Percentiles rank a stretch among this genome's conserved stretches.
Conservation (phyloP, 2,329 filamentous ascomycete species). For the Monascus ruber region DNA sequence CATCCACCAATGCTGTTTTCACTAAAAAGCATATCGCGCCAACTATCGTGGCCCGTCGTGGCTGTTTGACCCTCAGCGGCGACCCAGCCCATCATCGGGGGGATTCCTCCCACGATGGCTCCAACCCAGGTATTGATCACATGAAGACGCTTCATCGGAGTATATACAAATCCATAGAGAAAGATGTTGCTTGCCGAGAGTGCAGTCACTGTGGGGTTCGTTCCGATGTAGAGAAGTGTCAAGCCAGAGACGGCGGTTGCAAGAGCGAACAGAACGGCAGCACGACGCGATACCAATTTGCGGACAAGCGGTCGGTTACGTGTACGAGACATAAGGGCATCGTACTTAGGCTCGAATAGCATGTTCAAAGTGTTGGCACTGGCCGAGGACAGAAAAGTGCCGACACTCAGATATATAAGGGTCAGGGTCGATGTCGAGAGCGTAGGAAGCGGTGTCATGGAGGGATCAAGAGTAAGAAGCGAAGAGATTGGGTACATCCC, state of each 20-base stretch:
- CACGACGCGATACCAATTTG: constrained; percentile 58
- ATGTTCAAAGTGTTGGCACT: constrained; percentile 94
- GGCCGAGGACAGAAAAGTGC: constrained; percentile 79
- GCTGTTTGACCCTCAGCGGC: constrained; percentile 84
- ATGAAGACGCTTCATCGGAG: constrained; percentile 77
- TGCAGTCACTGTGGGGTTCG: constrained; percentile 85
- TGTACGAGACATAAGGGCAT: constrained; percentile 89
- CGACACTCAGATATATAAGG: constrained; percentile 78
- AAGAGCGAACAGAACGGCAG: constrained; percentile 69
- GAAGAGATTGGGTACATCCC: constrained; percentile 86
- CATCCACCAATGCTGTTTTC: constrained; percentile 65
- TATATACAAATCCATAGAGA: constrained; percentile 86
- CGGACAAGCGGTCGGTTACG: constrained; percentile 81
- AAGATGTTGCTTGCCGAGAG: constrained; percentile 76
- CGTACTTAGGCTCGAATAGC: constrained; percentile 84
- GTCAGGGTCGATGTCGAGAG: constrained; percentile 69
- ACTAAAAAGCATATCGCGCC: constrained; percentile 67
- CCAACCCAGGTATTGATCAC: constrained; percentile 92
- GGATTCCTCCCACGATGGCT: constrained; percentile 83
- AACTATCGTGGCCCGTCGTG: constrained; percentile 57
- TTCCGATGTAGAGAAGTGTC: constrained; percentile 69
- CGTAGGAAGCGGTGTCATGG: constrained; percentile 44
- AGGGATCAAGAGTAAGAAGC: constrained; percentile 73
- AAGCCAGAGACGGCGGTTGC: constrained; percentile 58
- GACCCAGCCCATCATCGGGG: constrained; percentile 95